Evolutionary conservation across 305 asterid species (phyloP).

Genomic region (Striga hermonthica): DNA sequence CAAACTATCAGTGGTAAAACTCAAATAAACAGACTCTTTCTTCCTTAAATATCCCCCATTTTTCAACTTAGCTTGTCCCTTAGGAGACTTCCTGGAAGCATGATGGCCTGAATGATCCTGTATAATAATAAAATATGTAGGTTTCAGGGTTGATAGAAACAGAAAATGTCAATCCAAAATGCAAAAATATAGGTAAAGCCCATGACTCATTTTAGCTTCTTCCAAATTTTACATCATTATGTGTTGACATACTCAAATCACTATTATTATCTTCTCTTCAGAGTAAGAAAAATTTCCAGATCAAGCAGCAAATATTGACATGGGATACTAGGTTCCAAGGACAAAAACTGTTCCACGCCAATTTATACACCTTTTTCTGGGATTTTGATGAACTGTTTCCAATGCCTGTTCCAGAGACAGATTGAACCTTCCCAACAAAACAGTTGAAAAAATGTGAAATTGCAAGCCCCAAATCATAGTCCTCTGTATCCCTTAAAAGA

Average conservation of each 20-base stretch:
- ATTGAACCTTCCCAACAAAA: slow-evolving; percentile 60
- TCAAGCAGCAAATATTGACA: slow-evolving; percentile 2
- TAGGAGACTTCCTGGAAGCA: slow-evolving; percentile 57
- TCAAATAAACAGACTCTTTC: slow-evolving; percentile 56
- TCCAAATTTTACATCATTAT: slow-evolving; percentile 19
- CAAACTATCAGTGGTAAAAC: slow-evolving; percentile 64
- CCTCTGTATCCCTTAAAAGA: slow-evolving; percentile 75
- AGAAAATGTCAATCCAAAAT: slow-evolving; percentile 18
- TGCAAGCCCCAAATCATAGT: slow-evolving; percentile 80
- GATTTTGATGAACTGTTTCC: slow-evolving; percentile 29
- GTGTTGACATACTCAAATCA: slow-evolving; percentile 7
- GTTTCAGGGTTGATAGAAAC: not conserved
- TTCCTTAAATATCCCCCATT: slow-evolving; percentile 45
- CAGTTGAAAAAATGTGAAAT: slow-evolving; percentile 80
- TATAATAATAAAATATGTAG: slow-evolving; percentile 26
- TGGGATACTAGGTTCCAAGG: slow-evolving; percentile 6
- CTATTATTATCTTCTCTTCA: slow-evolving; percentile 8
- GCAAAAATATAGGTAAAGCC: slow-evolving; percentile 4
- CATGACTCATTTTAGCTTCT: slow-evolving; percentile 20
- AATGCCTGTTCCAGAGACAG: slow-evolving; percentile 45
- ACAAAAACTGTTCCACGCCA: not conserved
- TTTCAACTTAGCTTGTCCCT: slow-evolving; percentile 54
- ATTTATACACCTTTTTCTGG: not conserved
- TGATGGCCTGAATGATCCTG: slow-evolving; percentile 57
- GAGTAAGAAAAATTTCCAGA: slow-evolving; percentile 2